Evolutionary conservation across 306 rosid genomes (phyloP).

Genomic region (Malus asiatica): DNA sequence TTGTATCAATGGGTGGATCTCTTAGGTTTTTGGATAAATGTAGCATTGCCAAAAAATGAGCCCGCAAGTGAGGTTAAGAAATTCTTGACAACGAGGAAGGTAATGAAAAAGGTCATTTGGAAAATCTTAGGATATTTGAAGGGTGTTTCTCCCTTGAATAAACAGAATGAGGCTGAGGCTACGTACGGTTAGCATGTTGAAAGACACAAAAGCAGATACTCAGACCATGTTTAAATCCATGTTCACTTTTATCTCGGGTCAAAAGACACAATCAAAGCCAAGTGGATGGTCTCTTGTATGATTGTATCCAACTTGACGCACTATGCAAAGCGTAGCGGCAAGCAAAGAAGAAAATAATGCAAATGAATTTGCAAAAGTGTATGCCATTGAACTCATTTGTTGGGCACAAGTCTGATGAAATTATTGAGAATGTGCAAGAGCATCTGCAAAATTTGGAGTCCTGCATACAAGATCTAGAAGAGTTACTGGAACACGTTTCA

Average conservation of each 20-base stretch:
- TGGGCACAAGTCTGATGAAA: background rate
- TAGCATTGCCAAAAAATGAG: background rate
- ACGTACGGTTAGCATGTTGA: too few species aligned
- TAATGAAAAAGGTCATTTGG: background rate
- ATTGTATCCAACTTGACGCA: background rate
- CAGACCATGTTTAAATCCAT: constrained; percentile 16
- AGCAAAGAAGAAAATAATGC: too few species aligned
- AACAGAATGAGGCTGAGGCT: background rate
- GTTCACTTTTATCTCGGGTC: constrained; percentile 16
- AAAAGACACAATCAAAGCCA: background rate
- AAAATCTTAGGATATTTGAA: background rate
- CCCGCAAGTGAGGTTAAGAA: background rate
- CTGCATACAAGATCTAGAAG: background rate
- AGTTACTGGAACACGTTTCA: too few species aligned
- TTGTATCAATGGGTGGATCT: background rate
- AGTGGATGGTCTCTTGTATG: constrained; percentile 11
- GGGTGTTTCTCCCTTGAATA: background rate
- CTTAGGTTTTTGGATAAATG: background rate
- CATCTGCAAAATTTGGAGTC: background rate
- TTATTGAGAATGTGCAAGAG: background rate
- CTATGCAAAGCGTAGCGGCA: too few species aligned
- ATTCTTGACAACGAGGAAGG: background rate
- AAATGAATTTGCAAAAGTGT: too few species aligned
- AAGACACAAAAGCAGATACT: too few species aligned
- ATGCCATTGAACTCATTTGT: background rate